Evolutionary conservation across 345 rosid species (phyloP).

Genomic region (Moricandia arvensis): DNA sequence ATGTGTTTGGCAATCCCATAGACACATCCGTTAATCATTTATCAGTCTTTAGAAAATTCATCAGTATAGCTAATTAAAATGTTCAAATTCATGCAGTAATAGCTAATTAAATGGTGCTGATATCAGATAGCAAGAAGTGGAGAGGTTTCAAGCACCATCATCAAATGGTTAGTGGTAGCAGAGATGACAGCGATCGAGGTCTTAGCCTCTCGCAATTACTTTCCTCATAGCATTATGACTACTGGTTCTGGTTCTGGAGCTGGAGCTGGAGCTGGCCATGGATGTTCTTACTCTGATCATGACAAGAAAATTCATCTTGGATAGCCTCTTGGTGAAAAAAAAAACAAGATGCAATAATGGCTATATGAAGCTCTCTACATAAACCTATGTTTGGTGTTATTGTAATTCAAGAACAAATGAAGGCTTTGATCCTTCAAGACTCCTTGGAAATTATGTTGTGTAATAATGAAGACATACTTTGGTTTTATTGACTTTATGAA

Average conservation of each 20-base stretch:
- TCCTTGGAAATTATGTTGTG: slow-evolving; percentile 17
- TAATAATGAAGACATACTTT: slow-evolving; percentile 6
- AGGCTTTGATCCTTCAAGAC: slow-evolving; percentile 35
- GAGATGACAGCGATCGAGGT: slow-evolving; percentile 84
- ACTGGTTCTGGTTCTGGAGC: slow-evolving; percentile 46
- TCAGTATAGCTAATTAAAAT: background rate
- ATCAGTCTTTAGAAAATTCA: background rate
- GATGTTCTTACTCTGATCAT: slow-evolving; percentile 49
- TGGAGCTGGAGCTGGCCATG: slow-evolving; percentile 42
- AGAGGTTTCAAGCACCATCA: slow-evolving; percentile 71
- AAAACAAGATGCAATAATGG: background rate
- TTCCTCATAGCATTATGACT: slow-evolving; percentile 50
- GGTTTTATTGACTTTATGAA: background rate
- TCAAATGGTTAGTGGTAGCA: slow-evolving; percentile 63
- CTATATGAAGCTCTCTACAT: background rate
- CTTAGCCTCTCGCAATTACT: slow-evolving; percentile 83
- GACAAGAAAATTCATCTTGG: slow-evolving; percentile 92
- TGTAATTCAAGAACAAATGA: slow-evolving; percentile 18
- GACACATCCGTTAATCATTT: background rate
- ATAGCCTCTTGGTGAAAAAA: slow-evolving; percentile 22
- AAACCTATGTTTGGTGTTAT: slow-evolving; percentile 8
- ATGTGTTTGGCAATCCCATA: background rate
- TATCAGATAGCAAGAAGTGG: slow-evolving; percentile 75
- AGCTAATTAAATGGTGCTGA: background rate
- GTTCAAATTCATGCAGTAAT: background rate